These are phyloP conservation scores for Teratosphaeria zuluensis DNA, from an alignment of 2,329 filamentous ascomycete genomes.

Conservation along the genomic window DNA sequence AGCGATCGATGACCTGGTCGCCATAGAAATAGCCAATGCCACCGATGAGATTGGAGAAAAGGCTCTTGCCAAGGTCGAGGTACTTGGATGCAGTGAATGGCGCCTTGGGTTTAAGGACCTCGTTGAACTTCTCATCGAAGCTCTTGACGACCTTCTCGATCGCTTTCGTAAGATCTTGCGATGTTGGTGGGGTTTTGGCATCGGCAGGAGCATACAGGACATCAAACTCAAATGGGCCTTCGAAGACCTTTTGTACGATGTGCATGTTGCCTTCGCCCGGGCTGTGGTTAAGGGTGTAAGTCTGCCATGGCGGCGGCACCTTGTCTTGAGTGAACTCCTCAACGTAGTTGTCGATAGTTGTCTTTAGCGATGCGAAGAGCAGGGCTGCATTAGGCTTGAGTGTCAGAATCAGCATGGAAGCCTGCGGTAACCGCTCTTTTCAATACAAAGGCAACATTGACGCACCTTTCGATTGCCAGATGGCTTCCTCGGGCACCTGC, in stretches of 20 bases:
- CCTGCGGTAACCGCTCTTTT: slow-evolving; percentile 18
- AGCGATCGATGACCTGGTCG: slow-evolving; percentile 77
- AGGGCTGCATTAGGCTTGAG: slow-evolving; percentile 40
- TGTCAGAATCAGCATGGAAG: slow-evolving; percentile 31
- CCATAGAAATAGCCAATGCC: slow-evolving; percentile 95
- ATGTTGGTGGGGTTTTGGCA: slow-evolving; percentile 16
- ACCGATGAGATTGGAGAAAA: slow-evolving; percentile 89
- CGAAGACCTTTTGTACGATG: slow-evolving; percentile 81
- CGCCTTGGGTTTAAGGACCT: slow-evolving; percentile 60
- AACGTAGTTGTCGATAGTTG: slow-evolving; percentile 50
- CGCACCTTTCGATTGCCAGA: slow-evolving; percentile 75
- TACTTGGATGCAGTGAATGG: slow-evolving; percentile 67
- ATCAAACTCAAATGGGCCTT: slow-evolving; percentile 86
- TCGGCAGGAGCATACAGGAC: slow-evolving; percentile 78
- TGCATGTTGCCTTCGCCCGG: slow-evolving; percentile 71
- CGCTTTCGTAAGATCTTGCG: slow-evolving; percentile 57
- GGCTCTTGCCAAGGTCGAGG: slow-evolving; percentile 69
- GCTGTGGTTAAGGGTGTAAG: slow-evolving; percentile 66
- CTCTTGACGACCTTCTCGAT: slow-evolving; percentile 56
- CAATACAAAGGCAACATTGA: not conserved
- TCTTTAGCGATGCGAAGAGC: slow-evolving; percentile 54
- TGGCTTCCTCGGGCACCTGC: slow-evolving; percentile 52
- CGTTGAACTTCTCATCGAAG: slow-evolving; percentile 66
- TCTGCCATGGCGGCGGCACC: slow-evolving; percentile 71
- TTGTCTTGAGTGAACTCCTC: slow-evolving; percentile 53